Percentiles rank a stretch among this genome's conserved stretches.
phyloP scores from a whole-genome alignment of 805 yeast species.

The Barnettozyma sp. region DNA sequence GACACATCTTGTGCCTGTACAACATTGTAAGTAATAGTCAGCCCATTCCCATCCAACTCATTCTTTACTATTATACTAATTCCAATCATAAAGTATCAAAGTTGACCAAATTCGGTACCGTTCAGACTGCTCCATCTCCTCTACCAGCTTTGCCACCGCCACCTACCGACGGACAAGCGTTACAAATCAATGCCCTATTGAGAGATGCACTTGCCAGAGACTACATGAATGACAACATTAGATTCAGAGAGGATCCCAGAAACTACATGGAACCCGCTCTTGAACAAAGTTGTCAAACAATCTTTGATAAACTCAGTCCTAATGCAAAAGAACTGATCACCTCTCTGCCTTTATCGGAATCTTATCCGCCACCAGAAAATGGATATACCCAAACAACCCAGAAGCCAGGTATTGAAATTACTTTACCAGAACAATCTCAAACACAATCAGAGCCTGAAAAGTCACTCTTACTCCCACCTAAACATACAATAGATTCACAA shows the following conservation, averaged over 20 bases:
- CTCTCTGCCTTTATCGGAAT: background rate
- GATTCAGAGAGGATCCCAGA: background rate
- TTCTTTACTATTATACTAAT: background rate
- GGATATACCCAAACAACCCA: background rate
- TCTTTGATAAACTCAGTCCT: constrained; percentile 14
- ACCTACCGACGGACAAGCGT: background rate
- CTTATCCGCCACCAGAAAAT: too few relatives aligned
- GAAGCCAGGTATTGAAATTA: background rate
- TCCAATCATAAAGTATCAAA: background rate
- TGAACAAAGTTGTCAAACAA: constrained; percentile 1
- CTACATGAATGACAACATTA: background rate
- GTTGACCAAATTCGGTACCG: background rate
- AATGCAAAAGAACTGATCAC: constrained; percentile 7
- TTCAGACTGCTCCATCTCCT: background rate
- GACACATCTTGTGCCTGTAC: constrained; percentile 33
- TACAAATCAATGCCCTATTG: background rate
- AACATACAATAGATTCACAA: background rate
- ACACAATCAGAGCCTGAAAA: background rate
- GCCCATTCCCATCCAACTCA: background rate
- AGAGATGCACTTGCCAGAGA: background rate
- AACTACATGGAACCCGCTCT: background rate
- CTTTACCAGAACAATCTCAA: too few relatives aligned
- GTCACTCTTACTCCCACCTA: constrained; percentile 3
- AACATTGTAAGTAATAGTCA: constrained; percentile 27
- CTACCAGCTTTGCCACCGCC: background rate